Evolutionary conservation across 305 asterid species (phyloP).

Genomic region (Withania somnifera): DNA sequence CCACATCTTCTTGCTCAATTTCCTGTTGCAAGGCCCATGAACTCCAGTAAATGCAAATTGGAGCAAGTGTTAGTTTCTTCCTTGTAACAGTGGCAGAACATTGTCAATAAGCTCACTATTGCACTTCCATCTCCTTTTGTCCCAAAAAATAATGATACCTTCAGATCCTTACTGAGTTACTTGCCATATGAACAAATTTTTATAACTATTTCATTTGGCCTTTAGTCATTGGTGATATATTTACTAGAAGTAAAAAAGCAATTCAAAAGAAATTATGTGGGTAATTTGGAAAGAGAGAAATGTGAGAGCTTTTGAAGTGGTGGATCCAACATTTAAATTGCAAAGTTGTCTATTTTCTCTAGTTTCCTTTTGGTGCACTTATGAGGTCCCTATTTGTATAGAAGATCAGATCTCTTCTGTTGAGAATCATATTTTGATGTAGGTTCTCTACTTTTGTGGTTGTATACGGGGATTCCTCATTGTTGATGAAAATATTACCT

Average conservation of each 20-base stretch:
- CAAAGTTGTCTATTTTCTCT: no score
- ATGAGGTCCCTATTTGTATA: no score
- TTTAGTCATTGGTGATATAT: not conserved
- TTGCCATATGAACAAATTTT: not conserved
- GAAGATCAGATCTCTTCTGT: no score
- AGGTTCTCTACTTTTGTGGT: no score
- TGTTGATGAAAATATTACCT: no score
- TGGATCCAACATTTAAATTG: no score
- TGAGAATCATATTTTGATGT: no score
- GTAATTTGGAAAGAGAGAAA: no score
- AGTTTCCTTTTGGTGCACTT: no score
- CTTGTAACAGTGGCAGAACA: not conserved
- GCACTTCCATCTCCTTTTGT: not conserved
- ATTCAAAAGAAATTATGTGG: not conserved
- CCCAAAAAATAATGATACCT: not conserved
- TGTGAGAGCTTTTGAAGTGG: no score
- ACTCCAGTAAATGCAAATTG: not conserved
- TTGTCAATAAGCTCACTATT: not conserved
- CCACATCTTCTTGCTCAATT: not conserved
- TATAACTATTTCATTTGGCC: not conserved
- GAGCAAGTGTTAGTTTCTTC: not conserved
- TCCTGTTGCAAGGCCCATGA: not conserved
- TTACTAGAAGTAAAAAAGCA: not conserved
- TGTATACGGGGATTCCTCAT: no score
- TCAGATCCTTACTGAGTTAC: not conserved